A percentile compares a stretch with the other conserved stretches of the same genome.
Evolutionary conservation across 352 stramenopile species (phyloP).

Genomic region (Pythium rhizo-oryzae): DNA sequence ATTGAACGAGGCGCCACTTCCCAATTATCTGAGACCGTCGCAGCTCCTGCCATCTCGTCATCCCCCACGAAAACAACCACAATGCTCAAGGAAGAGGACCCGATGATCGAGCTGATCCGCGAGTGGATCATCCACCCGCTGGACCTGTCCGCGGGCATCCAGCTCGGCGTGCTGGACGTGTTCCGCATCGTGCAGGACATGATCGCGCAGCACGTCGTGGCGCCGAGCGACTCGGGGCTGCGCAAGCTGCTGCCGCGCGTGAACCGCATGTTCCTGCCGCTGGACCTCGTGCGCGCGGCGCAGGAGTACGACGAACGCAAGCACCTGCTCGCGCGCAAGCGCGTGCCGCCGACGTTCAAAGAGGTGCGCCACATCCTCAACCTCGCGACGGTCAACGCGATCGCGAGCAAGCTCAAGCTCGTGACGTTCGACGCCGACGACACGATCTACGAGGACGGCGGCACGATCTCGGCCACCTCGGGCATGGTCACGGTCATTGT

Average conservation of each 20-base stretch:
- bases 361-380: slow-evolving; percentile 88
- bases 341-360: slow-evolving; percentile 83
- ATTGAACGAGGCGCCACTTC: not conserved
- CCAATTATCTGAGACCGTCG: too few relatives aligned
- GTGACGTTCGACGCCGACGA: slow-evolving; percentile 88
- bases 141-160: slow-evolving; percentile 57
- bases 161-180: slow-evolving; percentile 65
- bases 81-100: slow-evolving; percentile 87
- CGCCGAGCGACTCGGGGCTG: slow-evolving; percentile 45
- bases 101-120: slow-evolving; percentile 84
- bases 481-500: slow-evolving; percentile 77
- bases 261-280: slow-evolving; percentile 70
- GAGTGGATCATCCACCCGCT: slow-evolving; percentile 84
- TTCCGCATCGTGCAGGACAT: slow-evolving; percentile 79
- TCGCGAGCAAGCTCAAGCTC: slow-evolving; percentile 74
- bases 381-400: slow-evolving; percentile 73
- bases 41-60: not conserved
- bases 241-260: slow-evolving; percentile 65
- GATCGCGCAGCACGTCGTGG: slow-evolving; percentile 69
- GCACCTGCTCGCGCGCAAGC: slow-evolving; percentile 77
- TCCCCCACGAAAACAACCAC: not conserved
- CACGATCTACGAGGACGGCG: slow-evolving; percentile 87
- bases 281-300: slow-evolving; percentile 69
- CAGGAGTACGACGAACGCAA: slow-evolving; percentile 72
- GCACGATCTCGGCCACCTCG: slow-evolving; percentile 64